Evolutionary conservation across 345 rosid genomes (phyloP), one percentile per base, ranked within the genome.

Genomic region (Cardamine occulta): DNA sequence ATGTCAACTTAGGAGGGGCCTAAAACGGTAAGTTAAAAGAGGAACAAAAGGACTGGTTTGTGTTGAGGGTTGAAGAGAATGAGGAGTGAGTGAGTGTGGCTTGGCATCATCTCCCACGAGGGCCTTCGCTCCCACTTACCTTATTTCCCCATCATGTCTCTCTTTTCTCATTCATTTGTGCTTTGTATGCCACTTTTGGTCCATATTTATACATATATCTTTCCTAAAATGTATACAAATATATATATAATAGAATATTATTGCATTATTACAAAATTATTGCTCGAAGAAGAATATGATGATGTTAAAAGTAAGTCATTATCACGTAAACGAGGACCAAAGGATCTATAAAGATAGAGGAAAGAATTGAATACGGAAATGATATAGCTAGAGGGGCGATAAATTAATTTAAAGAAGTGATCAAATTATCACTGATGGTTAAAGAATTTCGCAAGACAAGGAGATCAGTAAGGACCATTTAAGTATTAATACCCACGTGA

Each of bases 51-150:
- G n/a, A 59, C 45, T 67, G 79, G 75, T 24, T 75, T 48, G 70
- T 62, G 70, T 45, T 60, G 56, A 44, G 51, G 24, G 29, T 53
- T 42, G 23, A 53, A 69, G 65, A 67, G 68, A 48, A 59, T 67
- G 44, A 56, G 45, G 63, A 53, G 44, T 72, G 56, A 73, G 56
- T 45, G 32, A 68, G 31, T 26, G 75, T 69, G 80, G 59, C 71
- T 47, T 55, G 4, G 75, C 80, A 76, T 63, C 80, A 70, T 54
- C 80, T 76, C 61, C 80, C 80, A 76, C 80, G 80, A 76, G 80
- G 80, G 70, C 39, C 56, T 60, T 68, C 32, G 66, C 39, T 65
- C 66, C 72, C 34, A 66, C 66, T 47, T 66, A 59, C 26, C 67
- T 37, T 66, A 74, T 56, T 55, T 74, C 51, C 51, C 17, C 37